Base-by-base conservation (phyloP, 2,329 filamentous ascomycete genomes). In the Botrytis fragariae region DNA sequence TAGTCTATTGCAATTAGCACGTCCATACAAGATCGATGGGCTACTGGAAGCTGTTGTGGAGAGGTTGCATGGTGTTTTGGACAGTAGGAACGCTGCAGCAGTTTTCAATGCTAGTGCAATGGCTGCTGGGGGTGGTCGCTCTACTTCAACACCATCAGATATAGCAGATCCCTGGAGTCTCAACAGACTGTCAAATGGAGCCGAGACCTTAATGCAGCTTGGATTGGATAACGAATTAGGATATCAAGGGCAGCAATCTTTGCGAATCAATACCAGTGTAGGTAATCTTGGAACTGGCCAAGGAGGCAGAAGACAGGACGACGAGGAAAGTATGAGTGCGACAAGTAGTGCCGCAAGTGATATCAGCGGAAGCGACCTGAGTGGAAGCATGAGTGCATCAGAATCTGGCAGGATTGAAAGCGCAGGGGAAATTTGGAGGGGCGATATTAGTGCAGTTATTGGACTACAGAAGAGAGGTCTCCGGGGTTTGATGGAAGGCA, bases 91-190 rank as follows among this genome's bases (percentile, higher is more conserved):
- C 77, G 95, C 96, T 0, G 96, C 96, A 0, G 96, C 96, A 9
- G 95, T 99, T 0, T 99, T 99, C 86, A 99, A 99, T 77, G 96
- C 96, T 0, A 96, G 95, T 0, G 96, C 96, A 71, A 98, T 98
- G 96, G 96, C 95, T 0, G 96, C 96, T 1, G 96, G 96, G 18
- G 95, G 96, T 39, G 96, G 96, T 0, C 90, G 94, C 65, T 93
- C 93, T 65, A 93, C 95, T 42, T 91, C 92, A 71, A 76, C 77
- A n/a, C 73, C 73, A 1, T 75, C 77, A 10, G 90, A 89, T 73
- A 80, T 84, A 29, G 80, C 76, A 14, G 78, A 81, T 37, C 90
- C 90, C 79, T 90, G 87, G 81, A 77, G 78, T 42, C 74, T 77
- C 22, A 77, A 77, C 57, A 72, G 76, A 74, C 57, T 63, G n/a